Conservation (phyloP, 1,139 yeast species). For the Yamadazyma dendronema region DNA sequence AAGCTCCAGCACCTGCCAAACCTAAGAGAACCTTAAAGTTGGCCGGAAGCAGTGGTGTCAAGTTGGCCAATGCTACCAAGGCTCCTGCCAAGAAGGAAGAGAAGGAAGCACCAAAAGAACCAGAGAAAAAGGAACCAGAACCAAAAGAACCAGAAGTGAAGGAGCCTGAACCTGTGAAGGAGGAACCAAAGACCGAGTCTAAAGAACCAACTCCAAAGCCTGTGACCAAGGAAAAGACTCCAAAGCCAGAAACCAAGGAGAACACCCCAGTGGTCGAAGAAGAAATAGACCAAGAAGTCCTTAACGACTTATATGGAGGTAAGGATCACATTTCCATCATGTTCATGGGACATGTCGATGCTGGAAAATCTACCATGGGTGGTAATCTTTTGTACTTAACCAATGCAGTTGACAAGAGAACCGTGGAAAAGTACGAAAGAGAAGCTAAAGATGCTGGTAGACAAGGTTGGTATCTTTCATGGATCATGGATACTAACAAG, state of each 20-base stretch:
- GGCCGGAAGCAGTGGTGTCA: slow-evolving; percentile 64
- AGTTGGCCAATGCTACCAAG: slow-evolving; percentile 57
- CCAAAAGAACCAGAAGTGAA: slow-evolving; percentile 1
- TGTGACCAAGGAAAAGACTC: not conserved
- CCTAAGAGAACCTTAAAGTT: slow-evolving; percentile 64
- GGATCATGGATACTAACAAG: slow-evolving; percentile 99
- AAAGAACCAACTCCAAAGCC: slow-evolving; percentile 13
- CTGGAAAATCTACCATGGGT: slow-evolving; percentile 99
- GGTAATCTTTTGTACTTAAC: slow-evolving; percentile 91
- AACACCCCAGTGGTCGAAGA: slow-evolving; percentile 45
- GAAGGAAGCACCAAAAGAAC: slow-evolving; percentile 16
- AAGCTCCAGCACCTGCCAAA: slow-evolving; percentile 37
- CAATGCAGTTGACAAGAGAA: slow-evolving; percentile 97
- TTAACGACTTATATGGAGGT: slow-evolving; percentile 91
- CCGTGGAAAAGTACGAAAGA: slow-evolving; percentile 96
- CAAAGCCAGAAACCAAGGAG: slow-evolving; percentile 1
- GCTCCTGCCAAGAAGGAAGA: slow-evolving; percentile 20
- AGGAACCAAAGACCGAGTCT: slow-evolving; percentile 8
- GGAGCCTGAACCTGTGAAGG: slow-evolving; percentile 4
- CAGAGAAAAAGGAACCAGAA: too few species aligned
- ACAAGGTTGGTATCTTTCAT: slow-evolving; percentile 98
- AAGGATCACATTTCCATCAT: slow-evolving; percentile 95
- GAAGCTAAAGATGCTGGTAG: slow-evolving; percentile 99
- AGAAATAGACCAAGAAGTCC: slow-evolving; percentile 81
- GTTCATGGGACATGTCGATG: slow-evolving; percentile 99